phyloP scores from a whole-genome alignment of 2,329 filamentous ascomycete genomes.

The Xylaria digitata region DNA sequence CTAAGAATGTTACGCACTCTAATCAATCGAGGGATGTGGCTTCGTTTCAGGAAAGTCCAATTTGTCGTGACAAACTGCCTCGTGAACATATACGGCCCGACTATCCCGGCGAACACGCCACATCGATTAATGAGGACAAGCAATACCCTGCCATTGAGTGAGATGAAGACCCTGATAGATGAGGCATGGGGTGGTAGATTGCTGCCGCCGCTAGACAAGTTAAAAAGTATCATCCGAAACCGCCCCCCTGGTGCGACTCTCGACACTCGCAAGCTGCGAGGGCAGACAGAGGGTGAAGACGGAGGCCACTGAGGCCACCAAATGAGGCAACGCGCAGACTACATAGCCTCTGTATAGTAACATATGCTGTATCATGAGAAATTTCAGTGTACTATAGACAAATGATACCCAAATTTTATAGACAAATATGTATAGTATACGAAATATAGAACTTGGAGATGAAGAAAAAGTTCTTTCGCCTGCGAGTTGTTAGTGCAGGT shows the following conservation, averaged over 20 bases:
- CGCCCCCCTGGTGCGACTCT: conserved; percentile 30
- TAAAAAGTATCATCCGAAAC: conserved; percentile 45
- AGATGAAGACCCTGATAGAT: conserved; percentile 54
- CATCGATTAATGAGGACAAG: conserved; percentile 40
- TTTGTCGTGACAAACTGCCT: conserved; percentile 49
- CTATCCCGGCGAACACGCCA: conserved; percentile 35
- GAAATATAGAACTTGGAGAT: conserved; percentile 25
- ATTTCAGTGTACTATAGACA: conserved; percentile 20
- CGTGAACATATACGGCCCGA: conserved; percentile 51
- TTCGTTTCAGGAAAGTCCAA: conserved; percentile 43
- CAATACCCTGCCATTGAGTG: conserved; percentile 48
- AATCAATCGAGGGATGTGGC: conserved; percentile 48
- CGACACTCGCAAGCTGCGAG: background rate
- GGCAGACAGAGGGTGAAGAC: background rate
- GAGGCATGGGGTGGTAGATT: conserved; percentile 53
- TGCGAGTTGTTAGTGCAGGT: conserved; percentile 3
- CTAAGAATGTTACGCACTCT: conserved; percentile 52
- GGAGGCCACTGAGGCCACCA: background rate
- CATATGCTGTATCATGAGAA: conserved; percentile 4
- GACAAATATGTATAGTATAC: conserved; percentile 17
- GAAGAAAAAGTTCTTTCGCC: conserved; percentile 7
- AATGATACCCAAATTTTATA: conserved; percentile 23
- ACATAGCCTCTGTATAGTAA: background rate
- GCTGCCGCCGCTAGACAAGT: conserved; percentile 47
- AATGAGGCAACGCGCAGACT: background rate